Base-by-base conservation (phyloP, 345 rosid genomes). In the Kernera saxatilis region DNA sequence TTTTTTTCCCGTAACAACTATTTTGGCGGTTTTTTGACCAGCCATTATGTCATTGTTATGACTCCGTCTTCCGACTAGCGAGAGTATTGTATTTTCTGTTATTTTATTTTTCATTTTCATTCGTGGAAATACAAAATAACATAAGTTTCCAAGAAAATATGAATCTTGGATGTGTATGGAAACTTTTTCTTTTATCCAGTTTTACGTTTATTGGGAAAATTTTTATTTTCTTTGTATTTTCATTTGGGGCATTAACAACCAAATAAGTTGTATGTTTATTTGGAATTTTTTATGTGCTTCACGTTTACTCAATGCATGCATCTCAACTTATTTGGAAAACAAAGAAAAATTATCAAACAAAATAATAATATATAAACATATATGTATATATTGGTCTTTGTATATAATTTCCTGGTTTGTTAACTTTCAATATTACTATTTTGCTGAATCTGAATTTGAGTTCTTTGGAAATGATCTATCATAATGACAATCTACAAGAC, bases 11-110 rank as follows among this genome's bases (percentile, higher is more conserved):
- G 32, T 51, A 58, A 67, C 67, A 26, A 59, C 78, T 0, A 14
- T 41, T 67, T 67, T 33, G 69, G 68, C 73, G 73, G 78, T 67
- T 74, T 74, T 64, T 74, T 67, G 55, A 67, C 78, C 55, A 32
- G 10, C 54, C 45, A 74, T 67, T 58, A 67, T 73, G 67, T 57
- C 72, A 73, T 35, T 63, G 41, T 37, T 48, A 74, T 21, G 78
- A 74, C 77, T 57, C 19, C 39, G 65, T 73, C 68, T 74, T 50
- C 68, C 29, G 48, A 40, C 43, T 39, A 33, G 52, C 33, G 3
- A 65, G 22, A 26, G 14, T 64, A 35, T 35, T 55, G 41, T 54
- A 6, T 56, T 23, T 50, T 49, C 11, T 23, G 8, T 46, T 29
- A 10, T 10, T 3, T 14, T 10, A 8, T 15, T 65, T n/a, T 36